phyloP scores from a whole-genome alignment of 805 yeast genomes.

The Ogataea trehaloabstinens region DNA sequence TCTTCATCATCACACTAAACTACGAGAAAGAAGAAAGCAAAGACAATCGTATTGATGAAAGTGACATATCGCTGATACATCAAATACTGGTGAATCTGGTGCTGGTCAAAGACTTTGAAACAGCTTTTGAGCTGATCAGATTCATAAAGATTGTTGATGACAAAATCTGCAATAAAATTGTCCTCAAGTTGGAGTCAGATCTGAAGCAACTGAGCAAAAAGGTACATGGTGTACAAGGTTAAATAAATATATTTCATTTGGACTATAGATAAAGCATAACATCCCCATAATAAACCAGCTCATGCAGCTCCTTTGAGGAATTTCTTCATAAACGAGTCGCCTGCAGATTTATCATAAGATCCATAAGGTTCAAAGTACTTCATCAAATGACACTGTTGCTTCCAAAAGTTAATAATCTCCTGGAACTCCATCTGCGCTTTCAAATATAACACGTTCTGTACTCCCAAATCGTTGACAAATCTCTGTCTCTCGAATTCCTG shows the following conservation, averaged over 20 bases:
- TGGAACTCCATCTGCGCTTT: slow-evolving; percentile 92
- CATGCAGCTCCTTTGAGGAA: slow-evolving; percentile 61
- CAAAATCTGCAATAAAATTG: slow-evolving; percentile 35
- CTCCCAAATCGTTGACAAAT: slow-evolving; percentile 63
- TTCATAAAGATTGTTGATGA: slow-evolving; percentile 49
- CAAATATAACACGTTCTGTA: slow-evolving; percentile 66
- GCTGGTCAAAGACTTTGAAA: slow-evolving; percentile 44
- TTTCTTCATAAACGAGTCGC: slow-evolving; percentile 65
- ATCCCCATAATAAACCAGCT: not conserved
- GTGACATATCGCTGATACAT: slow-evolving; percentile 41
- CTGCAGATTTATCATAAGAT: slow-evolving; percentile 51
- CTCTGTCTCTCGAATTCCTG: slow-evolving; percentile 87
- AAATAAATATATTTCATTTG: slow-evolving; percentile 5
- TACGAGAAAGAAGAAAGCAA: slow-evolving; percentile 39
- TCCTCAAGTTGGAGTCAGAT: slow-evolving; percentile 24
- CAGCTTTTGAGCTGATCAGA: slow-evolving; percentile 53
- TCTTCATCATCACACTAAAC: slow-evolving; percentile 49
- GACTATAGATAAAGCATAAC: slow-evolving; percentile 18
- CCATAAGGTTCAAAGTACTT: slow-evolving; percentile 73
- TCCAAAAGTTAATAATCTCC: slow-evolving; percentile 86
- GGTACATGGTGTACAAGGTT: slow-evolving; percentile 4
- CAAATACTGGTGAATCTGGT: slow-evolving; percentile 43
- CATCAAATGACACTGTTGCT: slow-evolving; percentile 81
- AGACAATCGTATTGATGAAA: slow-evolving; percentile 18
- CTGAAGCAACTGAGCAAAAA: slow-evolving; percentile 6